Conservation (phyloP, 441 rosid species). For the Dalechampia spathulata region DNA sequence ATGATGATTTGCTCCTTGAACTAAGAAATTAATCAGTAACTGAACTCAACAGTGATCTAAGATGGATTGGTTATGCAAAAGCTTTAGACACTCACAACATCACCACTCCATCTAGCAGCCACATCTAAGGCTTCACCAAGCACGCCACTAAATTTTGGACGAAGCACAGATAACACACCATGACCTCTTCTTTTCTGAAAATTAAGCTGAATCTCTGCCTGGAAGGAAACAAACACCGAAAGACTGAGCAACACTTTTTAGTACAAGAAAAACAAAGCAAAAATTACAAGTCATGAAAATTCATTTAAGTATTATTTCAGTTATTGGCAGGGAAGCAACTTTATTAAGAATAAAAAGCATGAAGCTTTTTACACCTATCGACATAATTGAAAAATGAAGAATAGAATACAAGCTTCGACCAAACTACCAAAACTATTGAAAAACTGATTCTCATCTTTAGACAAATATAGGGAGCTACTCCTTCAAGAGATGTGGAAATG, state of each 20-base stretch:
- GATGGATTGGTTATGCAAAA: slow-evolving; percentile 7
- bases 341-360: too few relatives aligned
- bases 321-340: too few relatives aligned
- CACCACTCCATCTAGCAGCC: slow-evolving; percentile 99
- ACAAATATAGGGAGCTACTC: not conserved
- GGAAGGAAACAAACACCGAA: slow-evolving; percentile 29
- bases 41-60: slow-evolving; percentile 13
- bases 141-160: slow-evolving; percentile 95
- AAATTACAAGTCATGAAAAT: slow-evolving; percentile 1
- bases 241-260: slow-evolving; percentile 5
- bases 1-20: too few relatives aligned
- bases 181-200: slow-evolving; percentile 97
- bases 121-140: slow-evolving; percentile 97
- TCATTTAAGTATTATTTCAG: too few relatives aligned
- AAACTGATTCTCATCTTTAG: not conserved
- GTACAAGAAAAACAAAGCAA: not conserved
- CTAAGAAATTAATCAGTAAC: too few relatives aligned
- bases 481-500: not conserved
- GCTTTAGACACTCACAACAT: slow-evolving; percentile 73
- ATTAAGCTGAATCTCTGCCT: slow-evolving; percentile 99
- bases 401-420: slow-evolving; percentile 1
- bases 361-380: not conserved
- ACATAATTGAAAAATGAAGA: not conserved
- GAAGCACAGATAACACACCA: slow-evolving; percentile 79
- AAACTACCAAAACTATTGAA: slow-evolving; percentile 11